Evolutionary conservation across 148 eudicot species (phyloP), one percentile per base, ranked within the genome.

Genomic region (Rheum nobile): DNA sequence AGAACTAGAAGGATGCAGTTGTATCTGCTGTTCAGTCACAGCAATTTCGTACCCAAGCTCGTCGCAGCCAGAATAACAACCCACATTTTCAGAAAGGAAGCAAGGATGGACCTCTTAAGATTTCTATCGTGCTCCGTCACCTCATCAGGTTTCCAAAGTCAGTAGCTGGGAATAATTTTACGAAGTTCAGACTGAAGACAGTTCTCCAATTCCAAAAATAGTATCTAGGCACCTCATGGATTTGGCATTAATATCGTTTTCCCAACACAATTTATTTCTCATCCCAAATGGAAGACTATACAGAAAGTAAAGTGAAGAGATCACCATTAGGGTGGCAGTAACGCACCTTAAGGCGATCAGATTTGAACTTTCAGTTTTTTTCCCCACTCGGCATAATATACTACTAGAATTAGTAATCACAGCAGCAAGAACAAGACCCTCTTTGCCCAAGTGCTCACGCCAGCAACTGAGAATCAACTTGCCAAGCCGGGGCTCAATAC

Each of bases 341-440:
- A 75, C 83, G 84, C 81, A 90, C 89, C 84, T 91, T 93, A 43
- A 77, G 87, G 81, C 91, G 73, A 80, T 93, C 98, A 72, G 97
- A 87, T 82, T 88, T 93, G 12, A 75, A 76, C 80, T 89, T 93
- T 88, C 86, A 74, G 84, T 86, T 46, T 79, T 86, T 19, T 79
- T 83, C 71, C 97, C 96, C 41, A 93, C 85, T 81, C 97, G 84
- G 74, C 96, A 93, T 74, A 91, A 93, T 57, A 93, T 88, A 76
- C 88, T 89, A 67, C 86, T 85, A 32, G 92, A 79, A 84, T 90
- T 90, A 70, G 98, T 83, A 96, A 93, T 83, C 37, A 93, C 86
- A 39, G 98, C 93, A 61, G 98, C 98, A 78, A 93, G 90, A 74
- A 81, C 91, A 78, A 93, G 77, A 46, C 98, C 98, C 79, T 93